Conservation (phyloP, 2,329 filamentous ascomycete species). For the Pseudogymnoascus sp. region DNA sequence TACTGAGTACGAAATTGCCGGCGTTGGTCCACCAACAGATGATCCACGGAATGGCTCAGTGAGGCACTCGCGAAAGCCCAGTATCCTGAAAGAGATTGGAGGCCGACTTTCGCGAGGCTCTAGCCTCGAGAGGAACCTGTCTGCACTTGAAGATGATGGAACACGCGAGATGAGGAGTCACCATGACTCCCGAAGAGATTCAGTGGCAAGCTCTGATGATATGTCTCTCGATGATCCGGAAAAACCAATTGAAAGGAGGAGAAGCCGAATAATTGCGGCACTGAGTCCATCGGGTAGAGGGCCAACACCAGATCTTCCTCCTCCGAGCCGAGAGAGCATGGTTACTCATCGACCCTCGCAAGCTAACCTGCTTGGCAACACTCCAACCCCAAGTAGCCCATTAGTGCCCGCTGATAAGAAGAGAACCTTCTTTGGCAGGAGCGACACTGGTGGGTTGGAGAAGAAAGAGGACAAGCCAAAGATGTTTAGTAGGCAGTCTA, state of each 20-base stretch:
- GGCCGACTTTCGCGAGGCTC: constrained; percentile 30
- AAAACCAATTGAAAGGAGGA: neutral
- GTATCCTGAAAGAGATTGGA: constrained; percentile 45
- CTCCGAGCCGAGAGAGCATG: constrained; percentile 27
- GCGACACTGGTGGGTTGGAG: neutral
- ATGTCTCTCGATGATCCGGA: neutral
- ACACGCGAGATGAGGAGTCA: neutral
- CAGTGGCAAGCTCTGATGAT: neutral
- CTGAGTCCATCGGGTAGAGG: constrained; percentile 21
- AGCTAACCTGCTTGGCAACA: constrained; percentile 21
- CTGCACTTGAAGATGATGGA: neutral
- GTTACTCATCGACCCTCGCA: constrained; percentile 23
- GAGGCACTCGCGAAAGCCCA: constrained; percentile 26
- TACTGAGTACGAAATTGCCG: constrained; percentile 32
- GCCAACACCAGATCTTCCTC: constrained; percentile 20
- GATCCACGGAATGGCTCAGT: constrained; percentile 28
- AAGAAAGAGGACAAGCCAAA: constrained; percentile 21
- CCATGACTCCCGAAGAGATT: neutral
- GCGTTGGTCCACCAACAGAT: constrained; percentile 31
- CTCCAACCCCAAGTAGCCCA: constrained; percentile 15
- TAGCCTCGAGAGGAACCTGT: constrained; percentile 20
- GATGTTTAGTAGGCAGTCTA: constrained; percentile 18
- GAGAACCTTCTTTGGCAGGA: constrained; percentile 31
- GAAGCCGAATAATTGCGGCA: neutral
- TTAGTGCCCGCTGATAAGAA: constrained; percentile 30